phyloP scores from a whole-genome alignment of 169 alveolate species.

The Plasmodium ovale region DNA sequence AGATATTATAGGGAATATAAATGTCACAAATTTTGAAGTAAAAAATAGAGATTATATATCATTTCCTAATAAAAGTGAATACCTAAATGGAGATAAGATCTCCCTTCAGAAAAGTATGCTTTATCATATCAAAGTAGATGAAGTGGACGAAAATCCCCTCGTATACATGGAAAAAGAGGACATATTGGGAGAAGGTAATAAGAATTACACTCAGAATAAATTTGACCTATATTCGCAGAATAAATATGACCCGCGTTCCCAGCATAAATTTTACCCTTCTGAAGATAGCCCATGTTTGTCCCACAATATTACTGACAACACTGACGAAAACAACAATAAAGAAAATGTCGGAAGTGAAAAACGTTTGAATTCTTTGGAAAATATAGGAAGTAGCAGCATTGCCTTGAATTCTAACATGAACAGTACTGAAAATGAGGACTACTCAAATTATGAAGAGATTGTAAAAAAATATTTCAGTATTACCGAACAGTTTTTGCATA shows the following conservation, averaged over 20 bases:
- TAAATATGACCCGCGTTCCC: too few species aligned
- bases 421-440: slow-evolving; percentile 6
- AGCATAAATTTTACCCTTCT: too few species aligned
- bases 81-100: background rate
- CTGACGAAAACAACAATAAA: background rate
- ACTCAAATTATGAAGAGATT: slow-evolving; percentile 26
- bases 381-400: background rate
- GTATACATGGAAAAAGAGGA: background rate
- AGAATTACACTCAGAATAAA: background rate
- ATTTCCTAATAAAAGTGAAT: background rate
- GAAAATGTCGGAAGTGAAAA: background rate
- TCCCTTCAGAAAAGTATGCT: too few species aligned
- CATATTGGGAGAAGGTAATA: background rate
- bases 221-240: too few species aligned
- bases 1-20: background rate
- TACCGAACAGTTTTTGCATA: slow-evolving; percentile 2
- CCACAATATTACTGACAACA: too few species aligned
- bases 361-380: background rate
- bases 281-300: too few species aligned
- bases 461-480: background rate
- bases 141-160: too few species aligned
- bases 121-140: too few species aligned
- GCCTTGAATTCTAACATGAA: background rate
- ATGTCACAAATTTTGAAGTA: slow-evolving; percentile 11
- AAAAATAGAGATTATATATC: background rate